Conservation (phyloP, 2,329 filamentous ascomycete genomes). For the Cercospora sp. region DNA sequence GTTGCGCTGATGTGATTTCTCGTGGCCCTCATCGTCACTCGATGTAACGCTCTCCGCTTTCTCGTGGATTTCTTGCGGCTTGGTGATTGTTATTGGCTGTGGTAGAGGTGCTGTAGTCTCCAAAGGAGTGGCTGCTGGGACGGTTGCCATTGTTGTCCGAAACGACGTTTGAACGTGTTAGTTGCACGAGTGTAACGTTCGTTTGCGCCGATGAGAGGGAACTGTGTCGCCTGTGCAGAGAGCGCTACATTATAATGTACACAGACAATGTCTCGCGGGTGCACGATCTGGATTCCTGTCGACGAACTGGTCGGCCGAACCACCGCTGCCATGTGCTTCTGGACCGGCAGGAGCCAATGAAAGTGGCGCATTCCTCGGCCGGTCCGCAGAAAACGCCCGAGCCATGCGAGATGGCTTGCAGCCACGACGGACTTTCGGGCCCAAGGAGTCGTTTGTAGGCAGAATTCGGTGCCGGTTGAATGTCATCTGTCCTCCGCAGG, state of each 20-base stretch:
- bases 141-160: slow-evolving; percentile 9
- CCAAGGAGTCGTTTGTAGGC: background rate
- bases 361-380: background rate
- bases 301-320: background rate
- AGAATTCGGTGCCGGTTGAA: background rate
- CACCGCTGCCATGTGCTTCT: background rate
- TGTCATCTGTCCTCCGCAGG: background rate
- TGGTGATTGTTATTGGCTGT: background rate
- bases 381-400: background rate
- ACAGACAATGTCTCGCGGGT: slow-evolving; percentile 26
- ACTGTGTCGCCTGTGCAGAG: background rate
- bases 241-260: background rate
- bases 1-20: background rate
- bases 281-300: background rate
- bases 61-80: slow-evolving; percentile 7
- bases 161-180: background rate
- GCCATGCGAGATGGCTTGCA: background rate
- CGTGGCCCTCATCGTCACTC: slow-evolving; percentile 1
- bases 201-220: background rate
- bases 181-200: background rate
- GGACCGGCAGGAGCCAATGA: background rate
- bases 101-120: slow-evolving; percentile 2
- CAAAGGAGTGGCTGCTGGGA: slow-evolving; percentile 7
- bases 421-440: slow-evolving; percentile 5
- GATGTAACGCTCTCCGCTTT: slow-evolving; percentile 15